Evolutionary conservation across 495 filamentous ascomycete genomes (phyloP).

Genomic region (Talaromyces liani): DNA sequence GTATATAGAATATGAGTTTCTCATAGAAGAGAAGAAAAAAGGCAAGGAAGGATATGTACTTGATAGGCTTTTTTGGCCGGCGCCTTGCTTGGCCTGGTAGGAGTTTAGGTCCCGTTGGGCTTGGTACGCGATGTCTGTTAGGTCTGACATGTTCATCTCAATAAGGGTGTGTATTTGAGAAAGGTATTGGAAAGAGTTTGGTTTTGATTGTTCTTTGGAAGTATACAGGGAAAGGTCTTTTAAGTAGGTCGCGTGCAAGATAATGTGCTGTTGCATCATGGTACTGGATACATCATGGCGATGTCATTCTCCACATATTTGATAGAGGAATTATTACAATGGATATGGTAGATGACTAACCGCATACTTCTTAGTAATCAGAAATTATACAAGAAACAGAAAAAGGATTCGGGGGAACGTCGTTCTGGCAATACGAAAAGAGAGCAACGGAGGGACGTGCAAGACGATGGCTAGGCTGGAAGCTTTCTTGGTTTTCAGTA

Average conservation of each 20-base stretch:
- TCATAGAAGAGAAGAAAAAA: neutral
- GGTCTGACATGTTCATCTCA: conserved; percentile 16
- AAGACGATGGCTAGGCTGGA: too few relatives aligned
- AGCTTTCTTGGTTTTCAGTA: too few relatives aligned
- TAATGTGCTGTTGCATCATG: conserved; percentile 24
- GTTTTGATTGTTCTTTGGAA: neutral
- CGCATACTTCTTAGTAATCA: neutral
- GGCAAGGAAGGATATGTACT: conserved; percentile 23
- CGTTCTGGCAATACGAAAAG: too few relatives aligned
- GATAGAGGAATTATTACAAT: neutral
- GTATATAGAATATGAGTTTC: neutral
- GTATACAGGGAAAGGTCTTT: neutral
- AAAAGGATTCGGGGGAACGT: too few relatives aligned
- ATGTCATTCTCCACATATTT: conserved; percentile 21
- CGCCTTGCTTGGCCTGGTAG: conserved; percentile 41
- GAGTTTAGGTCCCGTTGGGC: conserved; percentile 50
- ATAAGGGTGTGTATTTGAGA: neutral
- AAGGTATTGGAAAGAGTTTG: neutral
- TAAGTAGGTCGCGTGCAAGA: neutral
- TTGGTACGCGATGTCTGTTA: conserved; percentile 22
- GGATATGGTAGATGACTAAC: neutral
- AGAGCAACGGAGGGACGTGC: too few relatives aligned
- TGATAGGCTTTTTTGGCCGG: conserved; percentile 34
- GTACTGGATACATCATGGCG: conserved; percentile 26
- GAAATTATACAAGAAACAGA: neutral